Conservation (phyloP, 768 basidiomycete genomes). For the Lentinus tigrinus region DNA sequence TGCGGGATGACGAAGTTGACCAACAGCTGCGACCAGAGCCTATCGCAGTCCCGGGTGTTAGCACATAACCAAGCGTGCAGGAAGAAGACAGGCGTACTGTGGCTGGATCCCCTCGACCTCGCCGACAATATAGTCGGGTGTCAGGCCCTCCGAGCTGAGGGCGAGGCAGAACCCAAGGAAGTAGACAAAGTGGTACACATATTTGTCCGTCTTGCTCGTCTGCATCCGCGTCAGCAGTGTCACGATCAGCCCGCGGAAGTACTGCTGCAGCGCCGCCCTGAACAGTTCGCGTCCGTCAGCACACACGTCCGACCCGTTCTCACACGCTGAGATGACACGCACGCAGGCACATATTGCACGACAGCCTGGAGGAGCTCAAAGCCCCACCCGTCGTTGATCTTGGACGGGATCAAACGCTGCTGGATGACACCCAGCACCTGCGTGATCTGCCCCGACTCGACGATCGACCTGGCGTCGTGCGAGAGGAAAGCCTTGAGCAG, state of each 20-base stretch:
- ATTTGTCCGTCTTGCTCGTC: slow-evolving; percentile 85
- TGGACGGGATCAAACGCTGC: slow-evolving; percentile 85
- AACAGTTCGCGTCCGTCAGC: not conserved
- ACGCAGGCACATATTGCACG: slow-evolving; percentile 74
- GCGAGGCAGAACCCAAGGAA: slow-evolving; percentile 80
- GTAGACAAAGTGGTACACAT: slow-evolving; percentile 75
- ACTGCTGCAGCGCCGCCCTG: slow-evolving; percentile 66
- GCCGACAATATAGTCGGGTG: slow-evolving; percentile 77
- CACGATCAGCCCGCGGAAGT: slow-evolving; percentile 72
- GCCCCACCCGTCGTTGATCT: slow-evolving; percentile 86
- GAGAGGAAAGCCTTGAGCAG: slow-evolving; percentile 81
- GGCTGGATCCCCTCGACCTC: slow-evolving; percentile 83
- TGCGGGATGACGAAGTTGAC: slow-evolving; percentile 78
- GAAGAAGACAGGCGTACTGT: slow-evolving; percentile 48
- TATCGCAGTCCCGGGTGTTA: slow-evolving; percentile 21
- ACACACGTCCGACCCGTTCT: not conserved
- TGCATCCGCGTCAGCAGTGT: slow-evolving; percentile 85
- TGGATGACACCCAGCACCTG: slow-evolving; percentile 85
- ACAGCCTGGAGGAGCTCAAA: slow-evolving; percentile 86
- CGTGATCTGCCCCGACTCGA: slow-evolving; percentile 66
- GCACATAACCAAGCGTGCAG: not conserved
- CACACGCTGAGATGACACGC: slow-evolving; percentile 30
- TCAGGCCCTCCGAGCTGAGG: slow-evolving; percentile 67
- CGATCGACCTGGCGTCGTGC: slow-evolving; percentile 67
- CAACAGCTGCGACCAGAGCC: slow-evolving; percentile 80